A percentile compares a stretch with the other conserved stretches of the same genome.
Conservation (phyloP, 331 rosid genomes). For the Malus hybrid region DNA sequence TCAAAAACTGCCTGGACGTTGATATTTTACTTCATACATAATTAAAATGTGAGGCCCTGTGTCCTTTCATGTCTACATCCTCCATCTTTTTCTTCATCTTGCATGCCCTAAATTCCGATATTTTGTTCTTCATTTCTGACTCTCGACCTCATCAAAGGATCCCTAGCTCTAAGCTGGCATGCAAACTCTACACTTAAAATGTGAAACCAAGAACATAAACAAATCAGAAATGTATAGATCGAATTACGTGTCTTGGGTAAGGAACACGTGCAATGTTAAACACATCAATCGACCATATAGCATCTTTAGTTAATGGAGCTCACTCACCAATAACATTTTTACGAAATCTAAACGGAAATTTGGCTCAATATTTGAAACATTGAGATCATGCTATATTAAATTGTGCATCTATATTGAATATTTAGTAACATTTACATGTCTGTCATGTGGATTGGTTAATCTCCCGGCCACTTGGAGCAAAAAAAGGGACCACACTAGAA, state of each 20-base stretch:
- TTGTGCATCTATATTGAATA: background rate
- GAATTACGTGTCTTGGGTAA: background rate
- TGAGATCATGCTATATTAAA: background rate
- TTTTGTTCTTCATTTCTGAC: background rate
- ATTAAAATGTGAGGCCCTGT: constrained; percentile 7
- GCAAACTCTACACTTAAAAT: background rate
- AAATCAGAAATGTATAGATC: background rate
- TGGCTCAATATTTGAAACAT: background rate
- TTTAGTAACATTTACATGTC: constrained; percentile 24
- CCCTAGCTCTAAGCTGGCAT: background rate
- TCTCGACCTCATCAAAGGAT: background rate
- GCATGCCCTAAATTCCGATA: background rate
- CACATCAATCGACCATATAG: background rate
- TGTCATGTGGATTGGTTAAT: constrained; percentile 18
- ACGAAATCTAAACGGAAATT: background rate
- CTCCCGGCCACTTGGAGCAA: constrained; percentile 16
- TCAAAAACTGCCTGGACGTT: background rate
- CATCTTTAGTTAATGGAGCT: background rate
- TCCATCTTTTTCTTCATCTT: constrained; percentile 18
- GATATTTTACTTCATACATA: background rate
- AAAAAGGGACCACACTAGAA: constrained; percentile 13
- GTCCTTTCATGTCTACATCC: constrained; percentile 23
- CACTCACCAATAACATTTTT: background rate
- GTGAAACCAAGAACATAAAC: background rate
- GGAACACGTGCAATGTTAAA: background rate